Conservation (phyloP, 306 rosid species). For the Vigna angularis region DNA sequence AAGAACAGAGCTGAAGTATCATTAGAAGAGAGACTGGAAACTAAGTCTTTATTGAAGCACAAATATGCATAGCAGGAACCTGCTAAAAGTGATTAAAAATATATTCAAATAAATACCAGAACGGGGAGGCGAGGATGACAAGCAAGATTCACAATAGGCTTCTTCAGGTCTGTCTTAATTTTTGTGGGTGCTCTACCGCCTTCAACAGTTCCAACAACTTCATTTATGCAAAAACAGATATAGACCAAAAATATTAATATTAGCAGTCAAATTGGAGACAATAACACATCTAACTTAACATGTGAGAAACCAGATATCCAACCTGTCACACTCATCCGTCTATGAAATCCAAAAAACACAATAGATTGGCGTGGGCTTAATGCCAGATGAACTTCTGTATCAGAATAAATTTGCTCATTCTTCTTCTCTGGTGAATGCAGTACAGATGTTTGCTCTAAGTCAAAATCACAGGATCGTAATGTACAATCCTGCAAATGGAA, state of each 20-base stretch:
- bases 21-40: slow-evolving; percentile 23
- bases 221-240: slow-evolving; percentile 50
- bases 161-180: slow-evolving; percentile 96
- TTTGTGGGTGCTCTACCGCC: slow-evolving; percentile 97
- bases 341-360: slow-evolving; percentile 93
- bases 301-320: slow-evolving; percentile 35
- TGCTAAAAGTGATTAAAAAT: slow-evolving; percentile 19
- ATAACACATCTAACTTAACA: slow-evolving; percentile 4
- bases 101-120: slow-evolving; percentile 55
- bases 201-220: slow-evolving; percentile 99
- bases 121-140: slow-evolving; percentile 99
- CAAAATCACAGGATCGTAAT: slow-evolving; percentile 95
- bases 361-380: slow-evolving; percentile 87
- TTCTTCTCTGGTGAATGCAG: slow-evolving; percentile 96
- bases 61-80: slow-evolving; percentile 33
- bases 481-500: slow-evolving; percentile 86
- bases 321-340: slow-evolving; percentile 99
- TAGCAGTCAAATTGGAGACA: slow-evolving; percentile 28
- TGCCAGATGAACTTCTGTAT: slow-evolving; percentile 94
- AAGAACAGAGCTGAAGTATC: slow-evolving; percentile 35
- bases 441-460: slow-evolving; percentile 94
- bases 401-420: slow-evolving; percentile 79
- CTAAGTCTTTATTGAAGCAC: slow-evolving; percentile 28
- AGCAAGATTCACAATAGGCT: slow-evolving; percentile 94
- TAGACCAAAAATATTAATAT: slow-evolving; percentile 32